These are phyloP conservation scores for Candida vartiovaarae DNA, from an alignment of 805 yeast species.

Conservation along the genomic window DNA sequence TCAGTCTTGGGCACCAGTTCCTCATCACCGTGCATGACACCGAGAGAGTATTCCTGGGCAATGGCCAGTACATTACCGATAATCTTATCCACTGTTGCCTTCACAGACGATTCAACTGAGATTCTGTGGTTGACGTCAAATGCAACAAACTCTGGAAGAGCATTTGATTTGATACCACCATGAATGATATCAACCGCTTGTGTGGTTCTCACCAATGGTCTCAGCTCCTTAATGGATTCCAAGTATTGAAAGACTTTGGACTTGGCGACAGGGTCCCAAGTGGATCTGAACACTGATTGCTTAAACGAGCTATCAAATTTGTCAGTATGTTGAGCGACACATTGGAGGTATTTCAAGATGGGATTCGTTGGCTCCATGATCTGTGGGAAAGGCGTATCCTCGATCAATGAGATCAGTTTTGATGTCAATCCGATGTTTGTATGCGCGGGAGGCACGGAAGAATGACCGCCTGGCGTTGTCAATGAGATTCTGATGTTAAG, in stretches of 20 bases:
- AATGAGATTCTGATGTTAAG: constrained; percentile 44
- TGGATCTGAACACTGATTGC: constrained; percentile 29
- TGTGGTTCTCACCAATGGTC: constrained; percentile 25
- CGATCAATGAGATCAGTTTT: constrained; percentile 45
- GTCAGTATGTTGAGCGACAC: constrained; percentile 46
- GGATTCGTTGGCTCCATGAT: constrained; percentile 47
- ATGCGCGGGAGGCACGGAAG: constrained; percentile 66
- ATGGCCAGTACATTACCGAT: constrained; percentile 26
- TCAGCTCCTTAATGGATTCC: constrained; percentile 34
- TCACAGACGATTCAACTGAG: constrained; percentile 36
- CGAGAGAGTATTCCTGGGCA: constrained; percentile 36
- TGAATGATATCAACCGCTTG: constrained; percentile 49
- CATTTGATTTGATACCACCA: constrained; percentile 64
- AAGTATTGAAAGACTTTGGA: constrained; percentile 28
- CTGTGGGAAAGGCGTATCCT: constrained; percentile 44
- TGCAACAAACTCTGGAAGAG: constrained; percentile 52
- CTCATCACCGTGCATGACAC: constrained; percentile 2
- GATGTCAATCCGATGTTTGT: constrained; percentile 68
- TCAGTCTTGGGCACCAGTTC: constrained; percentile 11
- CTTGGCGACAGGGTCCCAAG: constrained; percentile 29
- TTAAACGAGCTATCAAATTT: constrained; percentile 14
- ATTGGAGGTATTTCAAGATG: constrained; percentile 44
- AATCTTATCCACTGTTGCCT: constrained; percentile 27
- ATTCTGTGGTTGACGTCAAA: constrained; percentile 51
- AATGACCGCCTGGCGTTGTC: constrained; percentile 65